Percentiles rank a stretch among this genome's conserved stretches.
Evolutionary conservation across 805 yeast species (phyloP).

Genomic region (Candida tallmaniae): DNA sequence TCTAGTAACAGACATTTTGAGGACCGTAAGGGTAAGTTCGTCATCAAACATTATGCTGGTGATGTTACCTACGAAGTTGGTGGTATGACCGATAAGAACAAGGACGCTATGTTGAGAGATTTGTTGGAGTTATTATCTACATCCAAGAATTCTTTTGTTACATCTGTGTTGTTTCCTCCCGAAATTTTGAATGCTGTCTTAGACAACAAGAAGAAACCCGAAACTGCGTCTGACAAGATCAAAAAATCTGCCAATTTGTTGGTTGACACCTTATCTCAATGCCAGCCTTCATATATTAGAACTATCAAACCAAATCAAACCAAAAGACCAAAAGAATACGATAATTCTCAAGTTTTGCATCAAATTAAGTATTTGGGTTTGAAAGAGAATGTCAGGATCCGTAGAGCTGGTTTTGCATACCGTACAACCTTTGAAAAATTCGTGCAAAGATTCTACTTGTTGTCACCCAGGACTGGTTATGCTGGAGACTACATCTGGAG

Average conservation of each 20-base stretch:
- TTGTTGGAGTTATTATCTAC: constrained; percentile 73
- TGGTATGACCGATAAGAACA: constrained; percentile 94
- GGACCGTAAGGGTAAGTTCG: constrained; percentile 77
- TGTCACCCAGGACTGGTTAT: constrained; percentile 87
- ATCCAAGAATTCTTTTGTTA: constrained; percentile 67
- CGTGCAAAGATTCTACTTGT: constrained; percentile 85
- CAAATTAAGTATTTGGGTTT: constrained; percentile 94
- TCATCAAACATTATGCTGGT: constrained; percentile 96
- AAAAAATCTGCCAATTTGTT: constrained; percentile 85
- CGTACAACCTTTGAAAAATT: constrained; percentile 95
- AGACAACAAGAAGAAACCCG: constrained; percentile 76
- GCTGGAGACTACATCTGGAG: constrained; percentile 69
- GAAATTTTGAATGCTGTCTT: constrained; percentile 27
- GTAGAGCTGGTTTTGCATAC: constrained; percentile 98
- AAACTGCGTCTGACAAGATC: constrained; percentile 94
- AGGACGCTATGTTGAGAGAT: constrained; percentile 89
- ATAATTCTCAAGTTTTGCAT: constrained; percentile 83
- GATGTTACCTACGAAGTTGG: constrained; percentile 90
- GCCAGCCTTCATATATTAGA: constrained; percentile 95
- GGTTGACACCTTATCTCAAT: constrained; percentile 81
- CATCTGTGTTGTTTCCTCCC: constrained; percentile 43
- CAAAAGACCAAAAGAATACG: constrained; percentile 85
- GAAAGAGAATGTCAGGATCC: constrained; percentile 93
- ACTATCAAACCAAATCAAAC: constrained; percentile 97
- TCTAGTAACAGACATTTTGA: constrained; percentile 83